Percentiles rank a stretch among this genome's conserved stretches.
These are phyloP conservation scores for Agrocybe chaxingu DNA, from an alignment of 768 basidiomycete species.

Conservation along the genomic window DNA sequence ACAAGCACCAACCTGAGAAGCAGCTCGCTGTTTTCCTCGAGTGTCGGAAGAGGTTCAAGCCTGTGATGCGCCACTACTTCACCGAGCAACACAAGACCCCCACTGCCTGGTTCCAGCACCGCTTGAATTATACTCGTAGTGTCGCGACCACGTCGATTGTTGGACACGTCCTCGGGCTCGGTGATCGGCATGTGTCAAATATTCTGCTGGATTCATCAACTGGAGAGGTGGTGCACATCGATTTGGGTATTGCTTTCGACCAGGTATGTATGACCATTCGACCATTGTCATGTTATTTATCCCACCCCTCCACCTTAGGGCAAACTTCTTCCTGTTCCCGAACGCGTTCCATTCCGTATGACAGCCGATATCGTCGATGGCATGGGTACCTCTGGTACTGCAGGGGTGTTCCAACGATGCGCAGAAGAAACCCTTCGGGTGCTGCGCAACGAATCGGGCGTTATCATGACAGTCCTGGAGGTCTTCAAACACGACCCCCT, in stretches of 20 bases:
- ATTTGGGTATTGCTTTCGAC: conserved; percentile 95
- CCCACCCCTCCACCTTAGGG: conserved; percentile 48
- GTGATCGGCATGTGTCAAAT: conserved; percentile 90
- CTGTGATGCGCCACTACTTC: conserved; percentile 94
- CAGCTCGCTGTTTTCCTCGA: conserved; percentile 29
- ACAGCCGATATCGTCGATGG: conserved; percentile 94
- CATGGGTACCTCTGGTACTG: conserved; percentile 84
- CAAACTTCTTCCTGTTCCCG: conserved; percentile 72
- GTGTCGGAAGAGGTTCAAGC: conserved; percentile 51
- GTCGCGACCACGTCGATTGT: conserved; percentile 94
- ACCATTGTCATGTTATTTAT: neutral
- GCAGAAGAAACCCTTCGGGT: conserved; percentile 94
- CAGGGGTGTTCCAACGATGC: conserved; percentile 93
- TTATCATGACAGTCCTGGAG: conserved; percentile 92
- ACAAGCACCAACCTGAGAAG: conserved; percentile 24
- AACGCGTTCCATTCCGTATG: conserved; percentile 92
- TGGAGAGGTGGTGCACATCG: conserved; percentile 93
- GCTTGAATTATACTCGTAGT: conserved; percentile 86
- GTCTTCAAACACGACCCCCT: conserved; percentile 97
- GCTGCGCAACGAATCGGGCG: conserved; percentile 75
- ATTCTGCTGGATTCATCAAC: conserved; percentile 81
- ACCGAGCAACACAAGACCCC: conserved; percentile 87
- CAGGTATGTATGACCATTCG: conserved; percentile 48
- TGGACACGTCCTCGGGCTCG: conserved; percentile 88
- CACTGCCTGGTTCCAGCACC: conserved; percentile 88